Percentiles rank a stretch among this genome's conserved stretches.
These are phyloP conservation scores for Neurospora sp. DNA, from an alignment of 495 filamentous ascomycete genomes.

Conservation along the genomic window DNA sequence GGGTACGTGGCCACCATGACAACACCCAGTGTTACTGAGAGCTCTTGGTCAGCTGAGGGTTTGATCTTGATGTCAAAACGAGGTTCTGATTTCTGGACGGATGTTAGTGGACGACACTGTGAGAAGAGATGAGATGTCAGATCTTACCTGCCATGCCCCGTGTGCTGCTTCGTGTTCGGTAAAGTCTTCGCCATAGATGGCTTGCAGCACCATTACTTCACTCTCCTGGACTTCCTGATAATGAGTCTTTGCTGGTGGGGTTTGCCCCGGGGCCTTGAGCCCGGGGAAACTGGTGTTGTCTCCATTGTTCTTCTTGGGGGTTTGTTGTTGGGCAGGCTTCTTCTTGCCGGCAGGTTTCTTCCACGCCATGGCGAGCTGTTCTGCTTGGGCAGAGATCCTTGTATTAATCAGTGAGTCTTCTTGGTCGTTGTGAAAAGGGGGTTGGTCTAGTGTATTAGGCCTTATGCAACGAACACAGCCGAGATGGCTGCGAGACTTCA, in stretches of 20 bases:
- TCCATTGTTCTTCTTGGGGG: constrained; percentile 21
- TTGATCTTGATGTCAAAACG: constrained; percentile 71
- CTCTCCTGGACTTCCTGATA: constrained; percentile 79
- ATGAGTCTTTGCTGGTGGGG: constrained; percentile 40
- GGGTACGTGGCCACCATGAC: constrained; percentile 87
- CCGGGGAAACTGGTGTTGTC: constrained; percentile 31
- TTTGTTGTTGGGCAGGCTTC: constrained; percentile 23
- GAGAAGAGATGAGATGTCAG: not conserved
- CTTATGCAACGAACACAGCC: constrained; percentile 12
- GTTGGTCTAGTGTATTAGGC: not conserved
- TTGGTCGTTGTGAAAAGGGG: not conserved
- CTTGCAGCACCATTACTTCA: constrained; percentile 75
- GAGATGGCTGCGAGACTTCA: constrained; percentile 19
- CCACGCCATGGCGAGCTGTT: constrained; percentile 31
- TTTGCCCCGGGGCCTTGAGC: constrained; percentile 26
- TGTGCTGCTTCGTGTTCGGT: constrained; percentile 58
- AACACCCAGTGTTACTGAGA: constrained; percentile 52
- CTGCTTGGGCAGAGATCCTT: not conserved
- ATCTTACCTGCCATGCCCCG: constrained; percentile 74
- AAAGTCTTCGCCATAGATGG: constrained; percentile 92
- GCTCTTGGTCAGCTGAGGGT: constrained; percentile 57
- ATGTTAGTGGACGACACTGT: constrained; percentile 3
- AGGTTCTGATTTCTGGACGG: constrained; percentile 60
- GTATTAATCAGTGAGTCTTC: not conserved
- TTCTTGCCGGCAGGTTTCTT: constrained; percentile 31